These are phyloP conservation scores for Fulvia fulva DNA, from an alignment of 2,329 filamentous ascomycete genomes.

Conservation along the genomic window DNA sequence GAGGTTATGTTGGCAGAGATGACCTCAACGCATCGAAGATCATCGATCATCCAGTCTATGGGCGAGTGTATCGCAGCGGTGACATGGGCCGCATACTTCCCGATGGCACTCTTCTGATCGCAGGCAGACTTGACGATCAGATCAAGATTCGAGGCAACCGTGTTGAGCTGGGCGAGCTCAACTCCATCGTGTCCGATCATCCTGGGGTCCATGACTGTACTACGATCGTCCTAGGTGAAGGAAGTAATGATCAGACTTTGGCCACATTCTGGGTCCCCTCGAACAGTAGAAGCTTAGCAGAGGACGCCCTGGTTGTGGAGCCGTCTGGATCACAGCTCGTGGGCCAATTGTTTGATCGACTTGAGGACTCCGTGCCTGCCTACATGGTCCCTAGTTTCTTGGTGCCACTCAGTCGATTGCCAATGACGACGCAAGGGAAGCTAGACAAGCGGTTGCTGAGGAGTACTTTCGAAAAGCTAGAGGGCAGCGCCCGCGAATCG, in stretches of 20 bases:
- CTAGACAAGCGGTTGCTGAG: constrained; percentile 58
- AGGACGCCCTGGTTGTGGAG: constrained; percentile 1
- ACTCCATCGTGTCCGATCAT: constrained; percentile 55
- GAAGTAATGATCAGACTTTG: constrained; percentile 50
- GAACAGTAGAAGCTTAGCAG: neutral
- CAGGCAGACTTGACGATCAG: constrained; percentile 72
- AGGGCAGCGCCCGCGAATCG: constrained; percentile 43
- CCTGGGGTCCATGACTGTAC: constrained; percentile 57
- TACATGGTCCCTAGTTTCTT: constrained; percentile 80
- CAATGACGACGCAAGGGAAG: constrained; percentile 72
- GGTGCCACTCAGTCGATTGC: constrained; percentile 65
- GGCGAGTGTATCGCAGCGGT: constrained; percentile 75
- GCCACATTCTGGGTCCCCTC: constrained; percentile 66
- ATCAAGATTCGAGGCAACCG: constrained; percentile 77
- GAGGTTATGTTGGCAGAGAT: constrained; percentile 67
- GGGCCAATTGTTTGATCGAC: constrained; percentile 48
- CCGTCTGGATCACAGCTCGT: constrained; percentile 5
- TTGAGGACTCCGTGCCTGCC: constrained; percentile 57
- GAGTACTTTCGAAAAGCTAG: constrained; percentile 46
- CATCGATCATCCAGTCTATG: constrained; percentile 62
- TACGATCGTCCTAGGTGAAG: constrained; percentile 54
- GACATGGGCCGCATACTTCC: constrained; percentile 76
- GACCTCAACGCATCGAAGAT: constrained; percentile 64
- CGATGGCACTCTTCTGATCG: constrained; percentile 70
- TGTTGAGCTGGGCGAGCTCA: constrained; percentile 75